These are phyloP conservation scores for Tricholoma hemisulphureum DNA, from an alignment of 768 basidiomycete species.

Conservation along the genomic window DNA sequence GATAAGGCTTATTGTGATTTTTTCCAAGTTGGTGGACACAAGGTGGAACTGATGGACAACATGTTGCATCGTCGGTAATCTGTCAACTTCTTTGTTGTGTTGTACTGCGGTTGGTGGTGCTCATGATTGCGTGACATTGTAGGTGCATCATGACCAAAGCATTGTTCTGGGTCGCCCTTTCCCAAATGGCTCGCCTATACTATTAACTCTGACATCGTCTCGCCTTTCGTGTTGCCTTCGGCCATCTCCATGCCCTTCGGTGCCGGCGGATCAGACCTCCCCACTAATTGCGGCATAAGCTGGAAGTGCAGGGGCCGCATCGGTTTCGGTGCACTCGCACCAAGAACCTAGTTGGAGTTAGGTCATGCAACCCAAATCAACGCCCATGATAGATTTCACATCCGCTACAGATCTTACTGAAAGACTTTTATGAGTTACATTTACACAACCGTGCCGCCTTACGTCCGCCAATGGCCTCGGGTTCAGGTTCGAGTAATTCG, in stretches of 20 bases:
- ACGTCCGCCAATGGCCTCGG: neutral
- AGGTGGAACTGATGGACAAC: neutral
- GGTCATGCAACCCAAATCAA: too few relatives aligned
- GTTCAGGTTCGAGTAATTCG: neutral
- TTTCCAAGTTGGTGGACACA: neutral
- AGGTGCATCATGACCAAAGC: neutral
- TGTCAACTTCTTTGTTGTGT: neutral
- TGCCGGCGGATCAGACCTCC: neutral
- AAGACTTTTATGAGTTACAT: too few relatives aligned
- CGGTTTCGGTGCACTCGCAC: neutral
- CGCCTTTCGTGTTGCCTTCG: neutral
- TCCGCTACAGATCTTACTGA: too few relatives aligned
- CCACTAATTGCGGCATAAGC: neutral
- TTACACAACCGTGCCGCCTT: too few relatives aligned
- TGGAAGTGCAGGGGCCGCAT: neutral
- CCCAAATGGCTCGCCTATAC: neutral
- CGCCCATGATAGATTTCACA: too few relatives aligned
- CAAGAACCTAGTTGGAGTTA: neutral
- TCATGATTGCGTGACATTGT: neutral
- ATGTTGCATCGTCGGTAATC: neutral
- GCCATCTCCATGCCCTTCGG: neutral
- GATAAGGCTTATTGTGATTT: neutral
- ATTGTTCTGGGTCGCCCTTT: neutral
- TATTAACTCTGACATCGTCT: neutral
- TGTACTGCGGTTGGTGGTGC: neutral